Evolutionary conservation across 2,329 filamentous ascomycete genomes (phyloP).

Genomic region (Trichophyton rubrum): DNA sequence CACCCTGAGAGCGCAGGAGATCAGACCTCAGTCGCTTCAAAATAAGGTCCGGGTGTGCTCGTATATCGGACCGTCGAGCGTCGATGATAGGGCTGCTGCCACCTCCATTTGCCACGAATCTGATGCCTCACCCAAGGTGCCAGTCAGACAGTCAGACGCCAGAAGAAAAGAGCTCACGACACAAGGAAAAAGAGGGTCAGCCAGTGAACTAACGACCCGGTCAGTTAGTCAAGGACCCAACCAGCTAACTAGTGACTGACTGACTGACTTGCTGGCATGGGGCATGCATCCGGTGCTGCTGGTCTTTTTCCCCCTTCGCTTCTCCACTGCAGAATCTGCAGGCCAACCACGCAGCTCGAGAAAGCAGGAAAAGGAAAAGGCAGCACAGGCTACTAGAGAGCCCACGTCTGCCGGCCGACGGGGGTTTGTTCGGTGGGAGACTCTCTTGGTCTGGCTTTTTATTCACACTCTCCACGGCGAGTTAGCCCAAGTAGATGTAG

Average conservation of each 20-base stretch:
- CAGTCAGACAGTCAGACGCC: not conserved
- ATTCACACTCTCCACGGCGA: not conserved
- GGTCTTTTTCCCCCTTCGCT: not conserved
- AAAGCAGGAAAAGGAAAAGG: not conserved
- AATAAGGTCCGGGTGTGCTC: not conserved
- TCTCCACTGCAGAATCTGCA: not conserved
- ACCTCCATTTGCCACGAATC: conserved; percentile 1
- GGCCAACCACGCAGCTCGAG: not conserved
- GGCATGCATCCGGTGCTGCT: not conserved
- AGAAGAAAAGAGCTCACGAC: not conserved
- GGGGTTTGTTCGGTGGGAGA: not conserved
- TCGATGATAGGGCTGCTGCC: not conserved
- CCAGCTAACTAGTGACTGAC: too few relatives aligned
- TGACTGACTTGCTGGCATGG: not conserved
- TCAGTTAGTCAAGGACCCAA: too few relatives aligned
- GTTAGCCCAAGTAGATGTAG: conserved; percentile 2
- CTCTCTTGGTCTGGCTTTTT: too few relatives aligned
- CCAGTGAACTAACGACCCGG: not conserved
- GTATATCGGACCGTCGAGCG: not conserved
- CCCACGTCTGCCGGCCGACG: not conserved
- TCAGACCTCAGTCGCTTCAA: not conserved
- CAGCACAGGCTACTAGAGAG: not conserved
- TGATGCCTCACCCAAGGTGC: not conserved
- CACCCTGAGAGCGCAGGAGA: not conserved
- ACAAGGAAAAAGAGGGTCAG: not conserved